Percentiles rank a stretch among this genome's conserved stretches.
Conservation (phyloP, 1,139 yeast species). For the Maudiozyma humilis region DNA sequence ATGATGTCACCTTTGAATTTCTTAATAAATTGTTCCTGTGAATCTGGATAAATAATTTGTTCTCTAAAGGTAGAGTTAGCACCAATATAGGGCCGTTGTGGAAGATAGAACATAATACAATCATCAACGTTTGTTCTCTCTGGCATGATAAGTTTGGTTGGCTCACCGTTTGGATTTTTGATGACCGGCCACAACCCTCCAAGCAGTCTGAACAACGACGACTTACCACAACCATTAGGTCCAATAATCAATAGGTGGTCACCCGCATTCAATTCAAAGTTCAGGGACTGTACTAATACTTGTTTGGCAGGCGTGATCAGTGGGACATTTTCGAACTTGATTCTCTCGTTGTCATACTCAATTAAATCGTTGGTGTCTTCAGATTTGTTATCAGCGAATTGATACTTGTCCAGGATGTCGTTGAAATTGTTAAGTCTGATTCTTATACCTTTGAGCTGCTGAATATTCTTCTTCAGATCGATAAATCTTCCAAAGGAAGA, state of each 20-base stretch:
- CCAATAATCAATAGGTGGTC: conserved; percentile 86
- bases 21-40: conserved; percentile 48
- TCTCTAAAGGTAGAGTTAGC: conserved; percentile 64
- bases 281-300: conserved; percentile 54
- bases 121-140: conserved; percentile 19
- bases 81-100: conserved; percentile 84
- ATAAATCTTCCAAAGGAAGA: conserved; percentile 84
- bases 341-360: conserved; percentile 49
- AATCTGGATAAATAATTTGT: conserved; percentile 82
- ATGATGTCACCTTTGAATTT: conserved; percentile 32
- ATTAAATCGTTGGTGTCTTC: conserved; percentile 23
- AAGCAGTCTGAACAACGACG: conserved; percentile 78
- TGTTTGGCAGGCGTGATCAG: conserved; percentile 81
- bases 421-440: conserved; percentile 67
- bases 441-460: conserved; percentile 80
- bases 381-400: conserved; percentile 33
- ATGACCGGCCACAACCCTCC: conserved; percentile 91
- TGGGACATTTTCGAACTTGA: conserved; percentile 66
- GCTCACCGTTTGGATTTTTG: conserved; percentile 57
- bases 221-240: conserved; percentile 93
- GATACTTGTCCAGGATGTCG: conserved; percentile 44
- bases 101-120: conserved; percentile 73
- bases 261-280: conserved; percentile 69
- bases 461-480: conserved; percentile 74
- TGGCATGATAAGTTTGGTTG: conserved; percentile 30